Evolutionary conservation across 805 yeast species (phyloP).

Genomic region (Candida qinlingensis): DNA sequence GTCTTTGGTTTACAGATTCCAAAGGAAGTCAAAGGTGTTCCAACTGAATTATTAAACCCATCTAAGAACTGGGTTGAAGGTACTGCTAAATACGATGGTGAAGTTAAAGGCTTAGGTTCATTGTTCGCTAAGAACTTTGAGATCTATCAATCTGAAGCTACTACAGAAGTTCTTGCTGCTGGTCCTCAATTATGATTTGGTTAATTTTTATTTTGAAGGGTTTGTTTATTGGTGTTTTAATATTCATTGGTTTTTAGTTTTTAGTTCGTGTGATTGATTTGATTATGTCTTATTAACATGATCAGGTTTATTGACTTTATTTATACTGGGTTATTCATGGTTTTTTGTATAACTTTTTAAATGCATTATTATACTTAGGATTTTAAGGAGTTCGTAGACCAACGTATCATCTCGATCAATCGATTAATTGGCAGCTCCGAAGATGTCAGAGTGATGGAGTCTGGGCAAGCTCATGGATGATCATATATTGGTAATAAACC

Average conservation of each 20-base stretch:
- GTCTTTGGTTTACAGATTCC: conserved; percentile 87
- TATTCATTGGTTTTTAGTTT: background rate
- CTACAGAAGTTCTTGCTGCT: conserved; percentile 84
- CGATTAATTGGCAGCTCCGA: too few species aligned
- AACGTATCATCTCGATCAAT: too few species aligned
- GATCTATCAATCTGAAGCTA: conserved; percentile 77
- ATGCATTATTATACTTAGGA: too few species aligned
- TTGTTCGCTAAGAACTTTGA: conserved; percentile 83
- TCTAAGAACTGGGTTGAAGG: conserved; percentile 72
- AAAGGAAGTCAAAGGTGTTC: conserved; percentile 69
- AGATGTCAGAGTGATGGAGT: too few species aligned
- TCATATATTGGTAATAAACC: too few species aligned
- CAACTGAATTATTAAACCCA: conserved; percentile 82
- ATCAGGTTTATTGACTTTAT: too few species aligned
- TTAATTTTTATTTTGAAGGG: background rate
- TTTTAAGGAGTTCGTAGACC: too few species aligned
- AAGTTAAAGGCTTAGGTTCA: conserved; percentile 62
- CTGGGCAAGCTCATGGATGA: too few species aligned
- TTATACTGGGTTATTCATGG: too few species aligned
- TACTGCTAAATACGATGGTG: conserved; percentile 42
- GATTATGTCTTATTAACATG: too few species aligned
- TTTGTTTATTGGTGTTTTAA: background rate
- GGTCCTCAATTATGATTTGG: conserved; percentile 55
- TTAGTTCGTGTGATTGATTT: background rate
- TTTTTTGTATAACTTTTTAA: too few species aligned